Evolutionary conservation across 805 yeast genomes (phyloP).

Genomic region (Starmerella geochares): DNA sequence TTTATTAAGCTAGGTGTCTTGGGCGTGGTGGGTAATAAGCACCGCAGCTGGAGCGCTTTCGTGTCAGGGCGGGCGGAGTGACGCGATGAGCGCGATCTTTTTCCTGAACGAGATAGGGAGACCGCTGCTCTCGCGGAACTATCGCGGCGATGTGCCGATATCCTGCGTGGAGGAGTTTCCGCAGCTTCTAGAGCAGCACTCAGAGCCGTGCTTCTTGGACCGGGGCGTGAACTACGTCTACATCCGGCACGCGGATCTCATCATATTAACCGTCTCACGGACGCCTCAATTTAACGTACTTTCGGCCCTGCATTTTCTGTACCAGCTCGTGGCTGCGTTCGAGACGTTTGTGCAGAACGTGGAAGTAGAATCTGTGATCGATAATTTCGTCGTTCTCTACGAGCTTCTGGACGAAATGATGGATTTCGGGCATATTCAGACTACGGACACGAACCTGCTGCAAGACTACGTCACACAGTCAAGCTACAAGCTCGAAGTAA

Average conservation of each 20-base stretch:
- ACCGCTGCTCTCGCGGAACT: constrained; percentile 57
- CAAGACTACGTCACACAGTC: constrained; percentile 66
- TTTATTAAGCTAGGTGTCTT: constrained; percentile 4
- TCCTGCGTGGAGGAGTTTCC: constrained; percentile 55
- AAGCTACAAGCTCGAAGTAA: constrained; percentile 34
- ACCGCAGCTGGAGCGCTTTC: not conserved
- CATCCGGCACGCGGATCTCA: constrained; percentile 43
- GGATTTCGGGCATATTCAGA: constrained; percentile 80
- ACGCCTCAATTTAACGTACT: constrained; percentile 39
- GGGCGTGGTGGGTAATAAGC: not conserved
- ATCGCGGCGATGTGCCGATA: constrained; percentile 57
- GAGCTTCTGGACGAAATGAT: constrained; percentile 83
- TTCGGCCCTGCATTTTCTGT: constrained; percentile 48
- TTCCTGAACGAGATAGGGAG: constrained; percentile 60
- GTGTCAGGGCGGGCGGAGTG: not conserved
- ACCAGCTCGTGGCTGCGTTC: constrained; percentile 38
- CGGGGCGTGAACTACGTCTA: constrained; percentile 49
- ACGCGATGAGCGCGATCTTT: constrained; percentile 40
- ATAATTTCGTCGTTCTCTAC: constrained; percentile 62
- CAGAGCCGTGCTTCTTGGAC: constrained; percentile 39
- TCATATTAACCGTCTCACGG: constrained; percentile 30
- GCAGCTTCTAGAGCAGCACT: constrained; percentile 37
- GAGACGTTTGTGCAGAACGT: constrained; percentile 40
- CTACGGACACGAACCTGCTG: constrained; percentile 67
- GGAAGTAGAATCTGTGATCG: constrained; percentile 52